phyloP scores from a whole-genome alignment of 805 yeast genomes.

The Spathaspora boniae region DNA sequence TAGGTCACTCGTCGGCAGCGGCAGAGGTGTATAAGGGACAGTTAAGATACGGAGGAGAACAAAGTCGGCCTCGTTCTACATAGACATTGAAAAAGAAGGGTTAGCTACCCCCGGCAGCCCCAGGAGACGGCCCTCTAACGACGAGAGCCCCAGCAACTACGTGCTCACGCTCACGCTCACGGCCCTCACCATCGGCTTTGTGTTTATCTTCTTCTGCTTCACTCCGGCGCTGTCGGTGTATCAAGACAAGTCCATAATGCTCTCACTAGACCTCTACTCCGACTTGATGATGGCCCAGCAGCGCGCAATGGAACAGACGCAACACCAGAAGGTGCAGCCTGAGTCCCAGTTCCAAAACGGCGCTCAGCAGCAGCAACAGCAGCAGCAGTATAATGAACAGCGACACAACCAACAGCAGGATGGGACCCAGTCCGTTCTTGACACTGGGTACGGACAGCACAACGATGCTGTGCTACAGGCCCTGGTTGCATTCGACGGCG shows the following conservation, averaged over 20 bases:
- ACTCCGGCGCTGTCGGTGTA: neutral
- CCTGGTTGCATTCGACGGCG: too few species aligned
- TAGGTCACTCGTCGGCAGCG: too few species aligned
- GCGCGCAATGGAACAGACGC: neutral
- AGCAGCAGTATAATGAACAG: too few species aligned
- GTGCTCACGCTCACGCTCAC: neutral
- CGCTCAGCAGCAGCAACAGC: too few species aligned
- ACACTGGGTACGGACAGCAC: slow-evolving; percentile 2
- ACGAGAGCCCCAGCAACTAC: neutral
- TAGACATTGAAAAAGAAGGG: slow-evolving; percentile 7
- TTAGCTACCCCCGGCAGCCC: neutral
- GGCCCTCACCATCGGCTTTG: neutral
- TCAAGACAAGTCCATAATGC: neutral
- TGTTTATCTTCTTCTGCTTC: neutral
- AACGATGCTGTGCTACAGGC: too few species aligned
- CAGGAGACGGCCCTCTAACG: neutral
- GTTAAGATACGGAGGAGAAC: slow-evolving; percentile 7
- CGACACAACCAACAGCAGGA: neutral
- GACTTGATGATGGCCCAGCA: neutral
- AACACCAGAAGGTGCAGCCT: slow-evolving; percentile 2
- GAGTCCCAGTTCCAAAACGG: slow-evolving; percentile 1
- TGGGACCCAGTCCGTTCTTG: neutral
- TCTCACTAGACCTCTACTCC: neutral
- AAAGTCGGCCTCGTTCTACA: slow-evolving; percentile 6
- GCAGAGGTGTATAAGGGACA: too few species aligned